Conservation (phyloP, 2,329 filamentous ascomycete genomes). For the Stromatinia cepivora region DNA sequence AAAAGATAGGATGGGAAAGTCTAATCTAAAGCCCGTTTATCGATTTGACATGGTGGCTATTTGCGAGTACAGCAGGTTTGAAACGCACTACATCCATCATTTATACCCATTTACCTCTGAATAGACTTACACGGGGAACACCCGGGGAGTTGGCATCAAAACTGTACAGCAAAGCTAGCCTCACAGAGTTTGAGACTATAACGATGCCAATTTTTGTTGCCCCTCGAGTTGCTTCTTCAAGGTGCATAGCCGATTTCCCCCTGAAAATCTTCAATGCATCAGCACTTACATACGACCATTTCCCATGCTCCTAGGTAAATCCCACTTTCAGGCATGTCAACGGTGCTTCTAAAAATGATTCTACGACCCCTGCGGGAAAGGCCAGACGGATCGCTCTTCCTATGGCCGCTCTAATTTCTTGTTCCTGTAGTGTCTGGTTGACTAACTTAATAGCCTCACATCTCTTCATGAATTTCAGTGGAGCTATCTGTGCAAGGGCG, state of each 20-base stretch:
- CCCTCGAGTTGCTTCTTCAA: neutral
- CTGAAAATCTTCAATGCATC: conserved; percentile 2
- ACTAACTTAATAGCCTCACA: neutral
- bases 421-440: neutral
- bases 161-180: neutral
- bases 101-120: neutral
- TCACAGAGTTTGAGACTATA: neutral
- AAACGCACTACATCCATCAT: neutral
- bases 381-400: no score
- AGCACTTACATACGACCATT: neutral
- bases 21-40: neutral
- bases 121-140: neutral
- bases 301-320: neutral
- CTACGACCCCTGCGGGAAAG: neutral
- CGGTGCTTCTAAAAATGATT: neutral
- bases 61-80: conserved; percentile 2
- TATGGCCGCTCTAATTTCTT: neutral
- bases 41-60: neutral
- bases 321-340: neutral
- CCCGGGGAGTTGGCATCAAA: neutral
- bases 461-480: neutral
- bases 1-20: neutral
- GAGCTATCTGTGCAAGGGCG: neutral
- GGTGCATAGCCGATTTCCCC: neutral
- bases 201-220: neutral